Conservation (phyloP, 1,284 basidiomycete species). For the Ceratobasidium sp. region DNA sequence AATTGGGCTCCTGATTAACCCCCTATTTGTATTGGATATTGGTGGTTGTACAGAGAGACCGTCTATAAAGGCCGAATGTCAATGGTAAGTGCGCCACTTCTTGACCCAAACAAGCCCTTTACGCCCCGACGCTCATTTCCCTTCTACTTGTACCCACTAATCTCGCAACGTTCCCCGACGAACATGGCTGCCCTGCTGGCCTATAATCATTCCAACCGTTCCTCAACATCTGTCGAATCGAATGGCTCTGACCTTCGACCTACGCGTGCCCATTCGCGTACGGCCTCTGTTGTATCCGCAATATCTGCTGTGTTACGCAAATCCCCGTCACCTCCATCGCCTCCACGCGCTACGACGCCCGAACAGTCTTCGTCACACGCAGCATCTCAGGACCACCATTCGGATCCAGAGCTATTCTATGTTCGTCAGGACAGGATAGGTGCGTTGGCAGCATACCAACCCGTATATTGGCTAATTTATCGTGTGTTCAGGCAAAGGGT, state of each 20-base stretch:
- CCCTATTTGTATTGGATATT: conserved; percentile 31
- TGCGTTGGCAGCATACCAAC: conserved; percentile 51
- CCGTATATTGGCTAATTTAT: conserved; percentile 18
- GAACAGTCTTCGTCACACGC: conserved; percentile 11
- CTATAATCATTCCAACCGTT: conserved; percentile 15
- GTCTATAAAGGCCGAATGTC: conserved; percentile 17
- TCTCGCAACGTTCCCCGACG: not conserved
- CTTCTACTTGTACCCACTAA: not conserved
- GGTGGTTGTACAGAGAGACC: conserved; percentile 2
- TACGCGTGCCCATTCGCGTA: conserved; percentile 1
- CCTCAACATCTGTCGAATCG: not conserved
- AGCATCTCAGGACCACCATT: conserved; percentile 43
- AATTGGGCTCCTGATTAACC: not conserved
- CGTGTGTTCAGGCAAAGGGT: conserved; percentile 79
- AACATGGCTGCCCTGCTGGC: conserved; percentile 30
- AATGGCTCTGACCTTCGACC: not conserved
- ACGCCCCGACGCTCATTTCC: not conserved
- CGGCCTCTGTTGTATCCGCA: conserved; percentile 22
- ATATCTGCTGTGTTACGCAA: conserved; percentile 29
- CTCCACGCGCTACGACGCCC: not conserved
- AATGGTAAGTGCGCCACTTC: conserved; percentile 28
- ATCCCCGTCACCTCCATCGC: conserved; percentile 20
- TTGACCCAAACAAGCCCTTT: conserved; percentile 5
- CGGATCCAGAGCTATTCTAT: conserved; percentile 92
- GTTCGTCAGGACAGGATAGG: conserved; percentile 96